Base-by-base conservation (phyloP, 208 protist species). In the Leishmania martiniquensis region DNA sequence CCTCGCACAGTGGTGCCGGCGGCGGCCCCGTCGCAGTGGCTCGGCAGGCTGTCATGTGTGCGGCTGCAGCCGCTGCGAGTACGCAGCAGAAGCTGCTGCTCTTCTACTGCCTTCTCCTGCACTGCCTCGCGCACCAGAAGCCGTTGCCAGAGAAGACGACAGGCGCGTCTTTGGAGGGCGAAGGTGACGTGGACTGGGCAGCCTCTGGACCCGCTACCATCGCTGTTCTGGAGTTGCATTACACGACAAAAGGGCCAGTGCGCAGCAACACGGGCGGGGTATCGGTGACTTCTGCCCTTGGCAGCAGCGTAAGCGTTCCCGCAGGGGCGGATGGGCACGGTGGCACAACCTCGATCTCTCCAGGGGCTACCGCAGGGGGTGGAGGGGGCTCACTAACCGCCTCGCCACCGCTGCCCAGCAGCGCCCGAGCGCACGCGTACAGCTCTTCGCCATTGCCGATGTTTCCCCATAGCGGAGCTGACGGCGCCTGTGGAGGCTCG, bases 171-270 rank as follows among this genome's bases (percentile, higher is more conserved):
- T n/a, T 32, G 44, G 80, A 78, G 25, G 54, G 55, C 39, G 34
- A 78, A 47, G 75, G 59, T 32, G 67, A 60, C 49, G 2, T 55
- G 25, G 71, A 34, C n/a, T 54, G 62, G 65, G 51, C 65, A 9
- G 72, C 66, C 22, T 34, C 45, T 20, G 55, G 25, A 44, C 69
- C 62, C 45, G 79, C 78, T 13, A 78, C 85, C n/a, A 72, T 92
- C n/a, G 88, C 88, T 17, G 88, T 92, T 60, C 39, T 92, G 68
- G 88, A 89, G 73, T n/a, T 92, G 74, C 84, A 85, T 51, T 90
- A 86, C 76, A 78, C 70, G 15, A 84, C 79, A 2, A 65, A 77
- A 54, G 77, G 75, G 3, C 83, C 80, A 9, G 72, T 77, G 65
- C 83, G 73, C 71, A 78, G 69, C 60, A 69, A 66, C 34, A n/a